Conservation (phyloP, 148 eudicot species). For the Persicaria tinctoria region DNA sequence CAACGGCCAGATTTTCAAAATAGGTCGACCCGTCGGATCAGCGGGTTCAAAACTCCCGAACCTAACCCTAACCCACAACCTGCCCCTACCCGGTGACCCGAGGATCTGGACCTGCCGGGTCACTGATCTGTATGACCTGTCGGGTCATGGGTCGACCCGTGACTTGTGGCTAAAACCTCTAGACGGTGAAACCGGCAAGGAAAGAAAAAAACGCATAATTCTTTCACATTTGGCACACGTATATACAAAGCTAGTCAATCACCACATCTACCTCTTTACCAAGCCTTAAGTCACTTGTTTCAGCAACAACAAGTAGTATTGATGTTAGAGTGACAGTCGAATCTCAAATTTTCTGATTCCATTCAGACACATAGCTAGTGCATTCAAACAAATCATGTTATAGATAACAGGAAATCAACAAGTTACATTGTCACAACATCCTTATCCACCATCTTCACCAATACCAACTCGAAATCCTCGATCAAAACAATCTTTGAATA, state of each 20-base stretch:
- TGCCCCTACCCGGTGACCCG: too few species aligned
- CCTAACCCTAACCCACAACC: too few species aligned
- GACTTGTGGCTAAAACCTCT: too few species aligned
- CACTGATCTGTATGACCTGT: too few species aligned
- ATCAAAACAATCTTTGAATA: conserved; percentile 42
- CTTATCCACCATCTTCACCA: conserved; percentile 40
- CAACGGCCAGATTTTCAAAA: too few species aligned
- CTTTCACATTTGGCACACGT: conserved; percentile 44
- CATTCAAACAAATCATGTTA: conserved; percentile 29
- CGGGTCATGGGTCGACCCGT: too few species aligned
- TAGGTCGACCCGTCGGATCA: too few species aligned
- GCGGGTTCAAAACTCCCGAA: too few species aligned
- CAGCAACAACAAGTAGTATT: conserved; percentile 29
- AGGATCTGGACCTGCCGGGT: too few species aligned
- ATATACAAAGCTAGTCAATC: conserved; percentile 28
- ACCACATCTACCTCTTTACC: conserved; percentile 35
- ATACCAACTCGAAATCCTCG: conserved; percentile 41
- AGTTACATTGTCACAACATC: conserved; percentile 56
- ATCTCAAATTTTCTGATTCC: conserved; percentile 34
- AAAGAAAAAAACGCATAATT: conserved; percentile 9
- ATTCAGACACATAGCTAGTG: conserved; percentile 28
- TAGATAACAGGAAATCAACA: conserved; percentile 46
- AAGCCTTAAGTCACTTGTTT: conserved; percentile 26
- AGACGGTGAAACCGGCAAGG: too few species aligned
- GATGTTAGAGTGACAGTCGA: conserved; percentile 43